Evolutionary conservation across 2,329 filamentous ascomycete genomes (phyloP), one percentile per base, ranked within the genome.

Genomic region (Penicillium janthinellum): DNA sequence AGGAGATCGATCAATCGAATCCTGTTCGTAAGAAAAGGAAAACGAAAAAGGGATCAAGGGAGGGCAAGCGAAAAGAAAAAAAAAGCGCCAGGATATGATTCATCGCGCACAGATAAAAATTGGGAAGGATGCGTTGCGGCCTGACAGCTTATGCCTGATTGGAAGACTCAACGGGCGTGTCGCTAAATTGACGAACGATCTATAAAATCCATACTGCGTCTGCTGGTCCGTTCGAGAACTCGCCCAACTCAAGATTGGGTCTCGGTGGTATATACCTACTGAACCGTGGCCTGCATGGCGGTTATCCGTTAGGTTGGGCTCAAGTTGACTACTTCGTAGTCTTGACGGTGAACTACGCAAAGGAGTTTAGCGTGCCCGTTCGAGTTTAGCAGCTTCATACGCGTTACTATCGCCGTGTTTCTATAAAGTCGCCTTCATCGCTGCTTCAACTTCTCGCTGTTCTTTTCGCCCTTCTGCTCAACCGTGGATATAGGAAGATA

Each of bases 91-190:
- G 41, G 28, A 60, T 63, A 57, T 62, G 57, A 62, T 64, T 61
- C 58, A 63, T 61, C 61, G 60, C 65, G 65, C 64, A 67, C 64
- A 67, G 64, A 66, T 67, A 54, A 61, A 59, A 59, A 59, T 64
- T 50, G 54, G 49, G n/a, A 38, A 64, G 52, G 57, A 59, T 67
- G 67, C 63, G 64, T 67, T 68, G 64, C 67, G 66, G 67, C 65
- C 67, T 68, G 67, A 68, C 63, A 55, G 57, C 56, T 62, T 56
- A 62, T 68, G 66, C 66, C 65, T 68, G 65, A 68, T 68, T 64
- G 61, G 63, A 58, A 63, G 51, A 35, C 55, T 54, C 55, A 42
- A 59, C 54, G 7, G 7, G 54, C n/a, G 44, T 14, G 34, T n/a
- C 48, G 48, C 48, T 14, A 20, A 35, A 35, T 35, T 20, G 31